Evolutionary conservation across 257 asterid genomes (phyloP), one percentile per base, ranked within the genome.

Genomic region (Solanum etuberosum): DNA sequence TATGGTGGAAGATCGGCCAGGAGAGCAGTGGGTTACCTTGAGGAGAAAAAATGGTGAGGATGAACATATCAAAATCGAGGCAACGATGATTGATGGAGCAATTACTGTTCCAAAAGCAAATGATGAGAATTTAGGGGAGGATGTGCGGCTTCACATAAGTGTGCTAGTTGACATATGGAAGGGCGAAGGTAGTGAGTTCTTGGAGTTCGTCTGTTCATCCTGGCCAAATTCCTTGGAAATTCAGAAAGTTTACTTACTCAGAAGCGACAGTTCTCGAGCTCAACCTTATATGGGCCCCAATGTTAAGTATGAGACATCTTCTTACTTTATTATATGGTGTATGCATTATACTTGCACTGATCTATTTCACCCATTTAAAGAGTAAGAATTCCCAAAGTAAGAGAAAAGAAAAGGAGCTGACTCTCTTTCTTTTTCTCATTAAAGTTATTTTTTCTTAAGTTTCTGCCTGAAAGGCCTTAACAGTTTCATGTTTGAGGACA

Each of bases 271-370:
- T 71, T 38, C 76, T 85, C 91, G 78, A 72, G 61, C 88, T 89
- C 94, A 82, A 82, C 93, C 92, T 48, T 93, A 91, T 88, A 90
- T 92, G 94, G 96, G 93, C n/a, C 96, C 95, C 48, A 88, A 92
- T 87, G 38, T 93, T n/a, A 92, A 85, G 94, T 92, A 91, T 46
- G 91, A 29, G 10, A 35, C 15, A 16, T 37, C 76, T 70, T 77
- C 37, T 72, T 34, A 85, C 86, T 86, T 67, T 23, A 46, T 27
- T 80, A 29, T 85, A 21, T 2, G 35, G 83, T 70, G 32, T 46
- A 23, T 85, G 61, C 25, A 35, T 9, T 7, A 27, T 23, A 20
- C 25, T 71, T 18, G 0, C 63, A 14, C 38, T 43, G 25, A 78
- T 80, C 85, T 31, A 80, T 80, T 80, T 80, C 42, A 80, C 43